Conservation (phyloP, 257 asterid species). For the Striga asiatica region DNA sequence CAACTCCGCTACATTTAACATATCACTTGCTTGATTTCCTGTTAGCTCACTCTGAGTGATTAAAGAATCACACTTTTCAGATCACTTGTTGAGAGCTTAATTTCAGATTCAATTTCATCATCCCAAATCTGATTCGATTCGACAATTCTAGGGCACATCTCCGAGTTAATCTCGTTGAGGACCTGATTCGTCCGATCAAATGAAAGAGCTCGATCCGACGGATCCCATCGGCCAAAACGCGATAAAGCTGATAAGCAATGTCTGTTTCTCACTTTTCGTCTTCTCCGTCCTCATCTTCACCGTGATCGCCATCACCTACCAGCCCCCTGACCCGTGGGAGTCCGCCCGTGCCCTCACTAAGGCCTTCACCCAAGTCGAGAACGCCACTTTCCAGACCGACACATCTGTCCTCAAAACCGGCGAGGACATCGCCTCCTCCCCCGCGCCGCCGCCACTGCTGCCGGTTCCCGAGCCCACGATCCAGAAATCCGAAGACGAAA, state of each 20-base stretch:
- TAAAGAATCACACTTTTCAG: too few relatives aligned
- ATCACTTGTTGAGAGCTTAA: too few relatives aligned
- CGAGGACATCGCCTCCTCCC: slow-evolving; percentile 65
- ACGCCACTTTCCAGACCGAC: slow-evolving; percentile 79
- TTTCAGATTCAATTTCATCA: too few relatives aligned
- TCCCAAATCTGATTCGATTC: neutral
- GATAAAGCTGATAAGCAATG: slow-evolving; percentile 73
- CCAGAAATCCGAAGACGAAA: slow-evolving; percentile 43
- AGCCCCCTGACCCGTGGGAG: slow-evolving; percentile 99
- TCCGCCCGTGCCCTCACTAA: slow-evolving; percentile 86
- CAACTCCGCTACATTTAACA: too few relatives aligned
- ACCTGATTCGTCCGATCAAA: slow-evolving; percentile 21
- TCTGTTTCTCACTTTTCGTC: slow-evolving; percentile 87
- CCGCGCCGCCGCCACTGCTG: slow-evolving; percentile 22
- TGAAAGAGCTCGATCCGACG: slow-evolving; percentile 62
- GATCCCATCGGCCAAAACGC: slow-evolving; percentile 89
- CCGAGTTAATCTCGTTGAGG: neutral
- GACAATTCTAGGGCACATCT: neutral
- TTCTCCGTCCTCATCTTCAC: slow-evolving; percentile 82
- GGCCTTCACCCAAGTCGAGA: slow-evolving; percentile 64
- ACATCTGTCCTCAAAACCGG: slow-evolving; percentile 80
- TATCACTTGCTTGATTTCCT: too few relatives aligned
- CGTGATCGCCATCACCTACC: slow-evolving; percentile 85
- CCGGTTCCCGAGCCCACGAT: slow-evolving; percentile 56
- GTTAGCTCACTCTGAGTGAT: too few relatives aligned